A percentile compares a stretch with the other conserved stretches of the same genome.
These are phyloP conservation scores for Noccaea bulbosa DNA, from an alignment of 345 rosid species.

Conservation along the genomic window DNA sequence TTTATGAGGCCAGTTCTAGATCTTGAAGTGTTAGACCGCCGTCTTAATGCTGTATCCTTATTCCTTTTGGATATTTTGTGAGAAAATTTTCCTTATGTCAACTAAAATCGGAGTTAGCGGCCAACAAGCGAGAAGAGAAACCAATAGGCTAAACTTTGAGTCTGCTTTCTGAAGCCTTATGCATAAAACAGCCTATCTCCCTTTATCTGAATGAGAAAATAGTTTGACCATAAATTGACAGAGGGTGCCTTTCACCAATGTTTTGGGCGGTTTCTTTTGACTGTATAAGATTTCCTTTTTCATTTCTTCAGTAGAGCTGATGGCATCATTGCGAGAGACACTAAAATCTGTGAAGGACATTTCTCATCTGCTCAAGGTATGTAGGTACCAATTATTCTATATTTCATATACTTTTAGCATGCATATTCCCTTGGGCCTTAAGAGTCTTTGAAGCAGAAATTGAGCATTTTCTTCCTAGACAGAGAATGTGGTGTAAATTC, in stretches of 20 bases:
- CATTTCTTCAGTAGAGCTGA: slow-evolving; percentile 77
- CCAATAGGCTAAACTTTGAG: background rate
- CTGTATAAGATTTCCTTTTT: slow-evolving; percentile 81
- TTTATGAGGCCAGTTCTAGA: slow-evolving; percentile 93
- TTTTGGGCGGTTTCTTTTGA: slow-evolving; percentile 48
- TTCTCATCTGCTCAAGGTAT: slow-evolving; percentile 76
- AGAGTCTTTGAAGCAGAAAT: slow-evolving; percentile 14
- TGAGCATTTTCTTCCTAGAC: background rate
- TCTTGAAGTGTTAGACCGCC: slow-evolving; percentile 68
- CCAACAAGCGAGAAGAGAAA: slow-evolving; percentile 25
- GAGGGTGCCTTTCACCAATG: too few species aligned
- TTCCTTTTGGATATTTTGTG: slow-evolving; percentile 26
- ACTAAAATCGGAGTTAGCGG: slow-evolving; percentile 20
- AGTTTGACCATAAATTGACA: background rate
- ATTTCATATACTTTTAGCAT: slow-evolving; percentile 18
- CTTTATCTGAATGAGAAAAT: slow-evolving; percentile 6
- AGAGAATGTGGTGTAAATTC: slow-evolving; percentile 5
- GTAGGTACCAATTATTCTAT: slow-evolving; percentile 24
- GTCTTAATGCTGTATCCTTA: slow-evolving; percentile 94
- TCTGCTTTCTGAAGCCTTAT: slow-evolving; percentile 27
- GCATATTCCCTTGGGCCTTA: slow-evolving; percentile 23
- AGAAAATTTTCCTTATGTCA: slow-evolving; percentile 31
- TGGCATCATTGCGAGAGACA: slow-evolving; percentile 76
- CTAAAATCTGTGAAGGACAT: slow-evolving; percentile 90
- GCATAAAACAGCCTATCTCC: slow-evolving; percentile 7